Evolutionary conservation across 1,139 yeast species (phyloP), one percentile per base, ranked within the genome.

Genomic region (Zygoascus hellenicus): DNA sequence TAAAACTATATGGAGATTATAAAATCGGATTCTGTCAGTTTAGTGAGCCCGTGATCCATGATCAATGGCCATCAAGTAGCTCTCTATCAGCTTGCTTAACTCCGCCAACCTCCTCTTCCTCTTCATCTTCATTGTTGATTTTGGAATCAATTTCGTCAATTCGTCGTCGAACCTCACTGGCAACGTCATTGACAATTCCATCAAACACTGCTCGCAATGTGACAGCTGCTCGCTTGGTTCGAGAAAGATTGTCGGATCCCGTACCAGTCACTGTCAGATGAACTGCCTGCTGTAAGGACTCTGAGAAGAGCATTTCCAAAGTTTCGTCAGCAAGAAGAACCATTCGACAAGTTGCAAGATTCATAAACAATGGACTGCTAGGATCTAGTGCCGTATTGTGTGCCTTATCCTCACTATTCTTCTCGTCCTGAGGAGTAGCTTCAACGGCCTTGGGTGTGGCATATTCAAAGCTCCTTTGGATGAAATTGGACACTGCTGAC

Each of bases 321-420:
- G 97, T 86, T 60, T 89, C 97, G 63, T 90, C 96, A 0, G 97
- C 97, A 13, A 92, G 72, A 3, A 92, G 71, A 1, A 92, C 95
- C 98, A 92, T 92, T 55, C 98, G 74, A 69, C 92, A 92, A 0
- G 96, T 89, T 0, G 97, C 90, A 28, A 90, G 70, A 47, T 86
- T 86, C 49, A 92, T 75, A 48, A 71, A 79, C 15, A 84, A 80
- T 0, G 95, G 95, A 10, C 81, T 75, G 36, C 77, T 74, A 1
- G 96, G 96, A 61, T 89, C 85, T 40, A 88, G 69, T 0, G 96
- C 96, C 1, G 80, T 86, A 60, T 88, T 88, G 47, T 87, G 78
- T 55, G 50, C 37, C 14, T 53, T 50, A 26, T 49, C 50, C 2
- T 38, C 48, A 13, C 51, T 42, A 22, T 48, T 47, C 16, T 45